Percentiles rank a stretch among this genome's conserved stretches.
phyloP scores from a whole-genome alignment of 768 basidiomycete genomes.

The Podaxis pistillaris region DNA sequence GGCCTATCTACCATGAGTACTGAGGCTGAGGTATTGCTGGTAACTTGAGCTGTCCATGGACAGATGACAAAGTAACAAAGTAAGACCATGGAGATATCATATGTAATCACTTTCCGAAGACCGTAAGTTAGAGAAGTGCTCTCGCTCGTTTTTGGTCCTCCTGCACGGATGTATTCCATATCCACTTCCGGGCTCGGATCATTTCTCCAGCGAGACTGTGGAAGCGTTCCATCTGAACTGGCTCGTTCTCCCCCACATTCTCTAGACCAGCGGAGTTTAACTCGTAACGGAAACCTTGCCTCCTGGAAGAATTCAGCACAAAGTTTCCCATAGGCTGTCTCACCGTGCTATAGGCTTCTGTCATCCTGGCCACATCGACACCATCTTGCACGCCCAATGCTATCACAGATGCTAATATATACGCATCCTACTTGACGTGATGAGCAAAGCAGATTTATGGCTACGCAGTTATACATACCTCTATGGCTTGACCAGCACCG shows the following conservation, averaged over 20 bases:
- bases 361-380: constrained; percentile 23
- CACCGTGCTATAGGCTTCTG: constrained; percentile 27
- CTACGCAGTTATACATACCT: constrained; percentile 23
- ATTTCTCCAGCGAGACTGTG: constrained; percentile 1
- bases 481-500: constrained; percentile 49
- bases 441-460: neutral
- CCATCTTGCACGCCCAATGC: constrained; percentile 20
- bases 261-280: constrained; percentile 19
- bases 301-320: constrained; percentile 20
- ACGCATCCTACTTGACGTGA: constrained; percentile 24
- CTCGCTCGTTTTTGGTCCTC: constrained; percentile 5
- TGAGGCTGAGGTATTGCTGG: neutral
- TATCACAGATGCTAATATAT: constrained; percentile 26
- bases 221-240: neutral
- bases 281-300: constrained; percentile 23
- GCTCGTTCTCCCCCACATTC: constrained; percentile 17
- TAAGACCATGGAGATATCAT: no score
- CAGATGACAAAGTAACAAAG: neutral
- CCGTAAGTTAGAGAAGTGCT: neutral
- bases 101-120: no score
- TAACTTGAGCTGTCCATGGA: neutral
- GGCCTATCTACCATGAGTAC: constrained; percentile 26
- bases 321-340: constrained; percentile 36
- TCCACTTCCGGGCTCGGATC: neutral
- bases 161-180: constrained; percentile 6